Evolutionary conservation across 441 rosid species (phyloP).

Genomic region (Bocquillonia castaneifolia): DNA sequence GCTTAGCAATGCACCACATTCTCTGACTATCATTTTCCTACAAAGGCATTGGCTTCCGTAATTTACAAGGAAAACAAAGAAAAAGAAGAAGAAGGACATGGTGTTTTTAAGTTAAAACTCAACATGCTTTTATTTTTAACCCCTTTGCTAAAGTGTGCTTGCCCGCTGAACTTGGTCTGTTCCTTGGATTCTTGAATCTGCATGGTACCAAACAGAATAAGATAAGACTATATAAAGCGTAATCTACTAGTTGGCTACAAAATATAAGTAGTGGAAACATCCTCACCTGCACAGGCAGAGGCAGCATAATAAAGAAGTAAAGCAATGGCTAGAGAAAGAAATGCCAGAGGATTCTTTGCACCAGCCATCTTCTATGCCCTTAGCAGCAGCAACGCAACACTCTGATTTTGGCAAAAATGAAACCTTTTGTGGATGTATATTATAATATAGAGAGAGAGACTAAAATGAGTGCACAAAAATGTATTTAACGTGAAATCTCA

Average conservation of each 20-base stretch:
- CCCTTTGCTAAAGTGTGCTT: background rate
- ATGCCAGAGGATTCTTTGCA: background rate
- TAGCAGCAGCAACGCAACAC: background rate
- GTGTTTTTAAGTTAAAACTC: background rate
- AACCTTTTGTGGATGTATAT: background rate
- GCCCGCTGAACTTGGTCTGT: slow-evolving; percentile 3
- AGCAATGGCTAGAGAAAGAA: slow-evolving; percentile 21
- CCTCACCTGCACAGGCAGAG: slow-evolving; percentile 17
- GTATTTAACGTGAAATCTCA: background rate
- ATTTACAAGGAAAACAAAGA: background rate
- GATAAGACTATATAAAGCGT: background rate
- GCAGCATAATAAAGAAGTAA: slow-evolving; percentile 25
- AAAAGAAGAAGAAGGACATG: background rate
- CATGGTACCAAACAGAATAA: background rate
- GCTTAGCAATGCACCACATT: slow-evolving; percentile 37
- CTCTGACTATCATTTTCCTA: slow-evolving; percentile 9
- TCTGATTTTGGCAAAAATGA: background rate
- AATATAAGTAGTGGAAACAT: background rate
- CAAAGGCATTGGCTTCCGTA: background rate
- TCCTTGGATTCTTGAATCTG: slow-evolving; percentile 13
- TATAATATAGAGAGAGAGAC: too few species aligned
- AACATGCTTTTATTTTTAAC: too few species aligned
- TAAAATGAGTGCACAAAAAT: background rate
- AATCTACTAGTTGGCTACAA: background rate
- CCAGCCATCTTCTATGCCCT: slow-evolving; percentile 13